Base-by-base conservation (phyloP, 257 asterid genomes). In the Salvia rosmarinus region DNA sequence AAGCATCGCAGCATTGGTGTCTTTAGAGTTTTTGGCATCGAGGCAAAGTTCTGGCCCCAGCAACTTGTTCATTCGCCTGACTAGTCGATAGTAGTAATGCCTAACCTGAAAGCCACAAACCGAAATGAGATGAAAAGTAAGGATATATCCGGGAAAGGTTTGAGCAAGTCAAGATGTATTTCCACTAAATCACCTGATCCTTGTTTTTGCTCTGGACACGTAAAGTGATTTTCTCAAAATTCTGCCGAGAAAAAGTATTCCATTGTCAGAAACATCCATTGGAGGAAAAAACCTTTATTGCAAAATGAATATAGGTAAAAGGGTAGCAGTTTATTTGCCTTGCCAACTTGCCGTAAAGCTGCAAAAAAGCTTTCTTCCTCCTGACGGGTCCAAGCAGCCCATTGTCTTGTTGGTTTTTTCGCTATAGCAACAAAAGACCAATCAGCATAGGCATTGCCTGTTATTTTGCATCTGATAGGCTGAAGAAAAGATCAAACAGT, bases 371-470 rank as follows among this genome's bases (percentile, higher is more conserved):
- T 88, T 80, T 95, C 99, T 81, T 95, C 99, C 82, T 95, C 99
- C 69, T 91, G 94, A 64, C 95, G 97, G 46, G 99, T 95, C 99
- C 99, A 95, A 76, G 99, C 99, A 81, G 99, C 99, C 99, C 99
- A 95, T 81, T 88, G 98, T 46, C 99, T 95, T 7, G 99, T 87
- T 76, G 77, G 95, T 76, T 75, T 91, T 83, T 90, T 92, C 30
- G 75, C 99, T 91, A 56, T 50, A 68, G 61, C 61, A 30, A 79
- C 37, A 21, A 21, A 32, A 21, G 65, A 68, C 42, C 58, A 68
- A 65, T 77, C 44, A 74, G 71, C 71, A 75, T 23, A 68, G 6
- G 42, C 16, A 75, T 40, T 63, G 30, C 67, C 17, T 20, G 68
- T 58, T 47, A 64, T 50, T 56, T 9, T 34, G 47, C 56, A 67